Percentiles rank a stretch among this genome's conserved stretches.
Conservation (phyloP, 352 stramenopile species). For the Pythium periplocum region DNA sequence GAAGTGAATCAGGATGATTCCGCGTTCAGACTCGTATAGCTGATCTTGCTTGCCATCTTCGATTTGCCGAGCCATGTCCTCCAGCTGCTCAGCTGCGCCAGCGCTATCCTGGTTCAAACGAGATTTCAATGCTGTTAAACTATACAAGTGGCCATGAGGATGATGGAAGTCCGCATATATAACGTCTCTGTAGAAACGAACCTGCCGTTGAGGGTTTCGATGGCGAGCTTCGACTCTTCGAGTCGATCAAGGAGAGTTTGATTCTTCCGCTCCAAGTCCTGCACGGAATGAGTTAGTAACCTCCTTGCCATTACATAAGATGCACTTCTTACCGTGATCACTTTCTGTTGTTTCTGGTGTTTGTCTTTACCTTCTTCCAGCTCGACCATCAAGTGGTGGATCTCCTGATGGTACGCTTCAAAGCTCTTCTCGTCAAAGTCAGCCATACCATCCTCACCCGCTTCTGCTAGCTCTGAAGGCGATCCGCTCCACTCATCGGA, state of each 20-base stretch:
- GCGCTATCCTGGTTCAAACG: slow-evolving; percentile 67
- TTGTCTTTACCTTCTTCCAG: slow-evolving; percentile 58
- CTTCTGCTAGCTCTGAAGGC: slow-evolving; percentile 6
- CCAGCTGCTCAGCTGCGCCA: slow-evolving; percentile 52
- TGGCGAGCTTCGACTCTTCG: slow-evolving; percentile 63
- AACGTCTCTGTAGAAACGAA: slow-evolving; percentile 6
- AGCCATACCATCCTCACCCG: slow-evolving; percentile 2
- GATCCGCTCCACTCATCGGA: not conserved
- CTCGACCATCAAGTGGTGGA: slow-evolving; percentile 55
- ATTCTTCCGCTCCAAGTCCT: slow-evolving; percentile 74
- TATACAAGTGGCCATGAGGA: slow-evolving; percentile 10
- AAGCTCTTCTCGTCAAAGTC: slow-evolving; percentile 66
- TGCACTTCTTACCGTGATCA: slow-evolving; percentile 34
- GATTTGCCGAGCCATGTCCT: slow-evolving; percentile 60
- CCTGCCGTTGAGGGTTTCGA: slow-evolving; percentile 64
- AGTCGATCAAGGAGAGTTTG: slow-evolving; percentile 47
- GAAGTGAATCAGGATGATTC: slow-evolving; percentile 44
- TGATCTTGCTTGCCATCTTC: slow-evolving; percentile 63
- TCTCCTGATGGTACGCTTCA: slow-evolving; percentile 62
- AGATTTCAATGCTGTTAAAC: slow-evolving; percentile 65
- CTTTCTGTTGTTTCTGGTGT: slow-evolving; percentile 60
- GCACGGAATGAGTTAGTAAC: not conserved
- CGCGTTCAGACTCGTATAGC: slow-evolving; percentile 52
- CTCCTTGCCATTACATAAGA: not conserved
- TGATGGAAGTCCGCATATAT: not conserved